These are phyloP conservation scores for Phycomyces nitens DNA, from an alignment of 192 early-diverging fungal species.

Conservation along the genomic window DNA sequence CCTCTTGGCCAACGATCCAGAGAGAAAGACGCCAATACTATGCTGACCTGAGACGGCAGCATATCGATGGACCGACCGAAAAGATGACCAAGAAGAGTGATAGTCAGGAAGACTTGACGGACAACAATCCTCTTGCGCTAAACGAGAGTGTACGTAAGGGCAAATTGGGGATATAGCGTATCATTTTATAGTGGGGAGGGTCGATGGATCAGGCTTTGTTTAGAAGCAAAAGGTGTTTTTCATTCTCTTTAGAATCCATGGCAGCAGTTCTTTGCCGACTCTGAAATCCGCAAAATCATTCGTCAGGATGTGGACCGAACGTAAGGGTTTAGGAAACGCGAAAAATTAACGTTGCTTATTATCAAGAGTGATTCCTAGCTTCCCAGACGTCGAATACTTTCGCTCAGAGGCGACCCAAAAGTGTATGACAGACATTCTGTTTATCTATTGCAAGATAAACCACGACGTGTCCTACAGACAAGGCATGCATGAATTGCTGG, in stretches of 20 bases:
- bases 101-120: constrained; percentile 50
- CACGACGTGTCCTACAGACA: constrained; percentile 89
- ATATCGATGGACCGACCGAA: constrained; percentile 60
- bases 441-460: constrained; percentile 91
- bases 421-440: constrained; percentile 75
- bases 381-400: constrained; percentile 88
- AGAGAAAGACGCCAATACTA: constrained; percentile 67
- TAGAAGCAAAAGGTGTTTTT: not conserved
- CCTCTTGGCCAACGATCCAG: constrained; percentile 58
- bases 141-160: constrained; percentile 61
- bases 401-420: constrained; percentile 59
- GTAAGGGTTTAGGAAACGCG: constrained; percentile 37
- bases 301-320: constrained; percentile 90
- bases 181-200: too few species aligned
- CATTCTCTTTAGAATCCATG: constrained; percentile 72
- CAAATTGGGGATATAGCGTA: not conserved
- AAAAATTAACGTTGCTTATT: too few species aligned
- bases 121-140: constrained; percentile 85
- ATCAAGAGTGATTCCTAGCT: too few species aligned
- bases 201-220: not conserved
- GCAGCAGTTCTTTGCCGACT: constrained; percentile 88
- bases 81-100: constrained; percentile 41
- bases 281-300: constrained; percentile 80
- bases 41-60: constrained; percentile 58
- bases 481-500: constrained; percentile 96